Evolutionary conservation across 2,329 filamentous ascomycete species (phyloP).

Genomic region (Cyphellophora europaea): DNA sequence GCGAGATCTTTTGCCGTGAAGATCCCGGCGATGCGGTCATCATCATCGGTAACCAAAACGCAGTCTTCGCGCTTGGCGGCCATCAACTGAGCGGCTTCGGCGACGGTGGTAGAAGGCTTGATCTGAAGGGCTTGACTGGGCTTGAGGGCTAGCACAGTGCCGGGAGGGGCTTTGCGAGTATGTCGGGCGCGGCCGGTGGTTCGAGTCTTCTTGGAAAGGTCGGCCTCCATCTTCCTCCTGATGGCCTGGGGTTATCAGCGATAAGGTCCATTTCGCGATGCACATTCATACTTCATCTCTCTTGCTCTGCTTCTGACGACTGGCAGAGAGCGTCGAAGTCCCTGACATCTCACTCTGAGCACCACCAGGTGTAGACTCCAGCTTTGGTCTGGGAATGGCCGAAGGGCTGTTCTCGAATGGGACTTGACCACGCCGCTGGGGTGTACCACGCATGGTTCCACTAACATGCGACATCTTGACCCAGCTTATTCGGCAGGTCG

Average conservation of each 20-base stretch:
- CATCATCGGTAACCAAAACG: conserved; percentile 92
- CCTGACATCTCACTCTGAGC: conserved; percentile 43
- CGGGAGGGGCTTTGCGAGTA: conserved; percentile 86
- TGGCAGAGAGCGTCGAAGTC: conserved; percentile 72
- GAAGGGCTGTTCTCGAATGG: conserved; percentile 49
- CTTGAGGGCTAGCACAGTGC: conserved; percentile 89
- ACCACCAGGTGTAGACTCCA: conserved; percentile 35
- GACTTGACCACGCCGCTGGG: conserved; percentile 42
- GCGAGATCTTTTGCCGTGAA: conserved; percentile 98
- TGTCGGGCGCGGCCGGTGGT: conserved; percentile 68
- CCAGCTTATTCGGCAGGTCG: conserved; percentile 1
- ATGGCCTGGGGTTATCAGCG: conserved; percentile 59
- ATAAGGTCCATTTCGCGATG: conserved; percentile 11
- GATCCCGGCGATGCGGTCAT: conserved; percentile 95
- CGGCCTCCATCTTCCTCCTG: conserved; percentile 89
- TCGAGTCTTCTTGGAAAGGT: conserved; percentile 95
- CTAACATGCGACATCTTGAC: conserved; percentile 14
- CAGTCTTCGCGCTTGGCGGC: conserved; percentile 97
- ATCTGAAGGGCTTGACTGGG: conserved; percentile 95
- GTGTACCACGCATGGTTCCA: conserved; percentile 51
- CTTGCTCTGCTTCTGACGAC: conserved; percentile 92
- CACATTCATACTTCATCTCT: conserved; percentile 77
- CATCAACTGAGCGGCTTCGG: conserved; percentile 97
- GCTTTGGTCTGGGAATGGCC: conserved; percentile 53
- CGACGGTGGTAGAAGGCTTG: conserved; percentile 86